Percentiles rank a stretch among this genome's conserved stretches.
Evolutionary conservation across 768 basidiomycete genomes (phyloP).

Genomic region (Boletus rubroflammeus): DNA sequence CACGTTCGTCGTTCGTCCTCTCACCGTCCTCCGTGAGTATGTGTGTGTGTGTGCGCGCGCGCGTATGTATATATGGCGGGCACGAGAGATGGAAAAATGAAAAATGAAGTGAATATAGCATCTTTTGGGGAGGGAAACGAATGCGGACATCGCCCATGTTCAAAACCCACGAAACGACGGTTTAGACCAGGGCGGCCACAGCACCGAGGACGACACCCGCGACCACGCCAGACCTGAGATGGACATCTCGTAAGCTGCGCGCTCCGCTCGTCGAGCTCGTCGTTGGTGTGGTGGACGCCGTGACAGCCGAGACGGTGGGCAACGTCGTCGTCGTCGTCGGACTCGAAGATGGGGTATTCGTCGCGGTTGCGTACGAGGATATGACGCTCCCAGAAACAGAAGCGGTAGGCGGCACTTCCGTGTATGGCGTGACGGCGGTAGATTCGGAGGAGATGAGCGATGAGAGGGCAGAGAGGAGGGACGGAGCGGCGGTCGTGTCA

Average conservation of each 20-base stretch:
- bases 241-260: neutral
- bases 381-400: neutral
- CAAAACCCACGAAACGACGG: neutral
- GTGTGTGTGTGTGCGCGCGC: neutral
- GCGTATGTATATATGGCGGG: neutral
- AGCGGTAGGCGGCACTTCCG: too few relatives aligned
- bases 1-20: neutral
- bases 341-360: neutral
- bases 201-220: slow-evolving; percentile 3
- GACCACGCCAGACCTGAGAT: neutral
- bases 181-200: slow-evolving; percentile 5
- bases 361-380: neutral
- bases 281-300: neutral
- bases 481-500: slow-evolving; percentile 21
- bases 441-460: slow-evolving; percentile 29
- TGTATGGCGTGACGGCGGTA: slow-evolving; percentile 14
- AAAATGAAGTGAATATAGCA: neutral
- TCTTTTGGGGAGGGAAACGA: neutral
- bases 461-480: slow-evolving; percentile 19
- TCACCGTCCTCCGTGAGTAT: neutral
- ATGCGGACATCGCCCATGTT: neutral
- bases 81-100: neutral
- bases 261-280: slow-evolving; percentile 10
- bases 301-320: neutral
- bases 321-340: neutral